Conservation (phyloP, 306 rosid species). For the Trichosanthes truncata region DNA sequence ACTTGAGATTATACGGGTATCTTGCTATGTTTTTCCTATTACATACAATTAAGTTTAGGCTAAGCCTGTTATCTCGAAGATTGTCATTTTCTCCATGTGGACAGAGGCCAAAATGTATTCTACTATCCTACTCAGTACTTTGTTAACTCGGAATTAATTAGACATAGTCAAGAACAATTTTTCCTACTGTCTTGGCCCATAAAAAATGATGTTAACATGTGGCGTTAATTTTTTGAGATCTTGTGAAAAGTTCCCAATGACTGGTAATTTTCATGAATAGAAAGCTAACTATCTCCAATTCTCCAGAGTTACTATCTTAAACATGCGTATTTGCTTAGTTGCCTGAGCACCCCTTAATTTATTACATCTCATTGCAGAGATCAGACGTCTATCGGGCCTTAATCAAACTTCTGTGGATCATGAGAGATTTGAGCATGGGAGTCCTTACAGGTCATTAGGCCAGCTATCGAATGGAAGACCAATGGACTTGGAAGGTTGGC, state of each 20-base stretch:
- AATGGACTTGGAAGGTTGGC: constrained; percentile 77
- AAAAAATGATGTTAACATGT: neutral
- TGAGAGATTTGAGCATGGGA: constrained; percentile 60
- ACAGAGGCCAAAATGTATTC: neutral
- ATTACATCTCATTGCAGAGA: constrained; percentile 35
- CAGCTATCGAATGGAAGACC: constrained; percentile 47
- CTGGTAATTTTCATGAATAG: neutral
- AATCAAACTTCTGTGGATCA: constrained; percentile 51
- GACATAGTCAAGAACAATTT: neutral
- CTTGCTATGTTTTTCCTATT: neutral
- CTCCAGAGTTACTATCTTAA: neutral
- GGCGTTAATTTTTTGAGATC: neutral
- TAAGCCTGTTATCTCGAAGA: neutral
- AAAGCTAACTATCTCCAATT: neutral
- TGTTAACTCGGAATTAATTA: neutral
- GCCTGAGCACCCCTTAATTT: neutral
- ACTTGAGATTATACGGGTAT: neutral
- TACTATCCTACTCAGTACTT: neutral
- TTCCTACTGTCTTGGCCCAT: neutral
- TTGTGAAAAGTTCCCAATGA: neutral
- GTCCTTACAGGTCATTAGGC: constrained; percentile 51
- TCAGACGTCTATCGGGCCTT: constrained; percentile 51
- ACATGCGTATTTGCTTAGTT: neutral
- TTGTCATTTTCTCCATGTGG: neutral
- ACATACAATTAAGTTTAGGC: neutral